These are phyloP conservation scores for Naegleria gruberi DNA, from an alignment of 208 protist genomes.

Conservation along the genomic window DNA sequence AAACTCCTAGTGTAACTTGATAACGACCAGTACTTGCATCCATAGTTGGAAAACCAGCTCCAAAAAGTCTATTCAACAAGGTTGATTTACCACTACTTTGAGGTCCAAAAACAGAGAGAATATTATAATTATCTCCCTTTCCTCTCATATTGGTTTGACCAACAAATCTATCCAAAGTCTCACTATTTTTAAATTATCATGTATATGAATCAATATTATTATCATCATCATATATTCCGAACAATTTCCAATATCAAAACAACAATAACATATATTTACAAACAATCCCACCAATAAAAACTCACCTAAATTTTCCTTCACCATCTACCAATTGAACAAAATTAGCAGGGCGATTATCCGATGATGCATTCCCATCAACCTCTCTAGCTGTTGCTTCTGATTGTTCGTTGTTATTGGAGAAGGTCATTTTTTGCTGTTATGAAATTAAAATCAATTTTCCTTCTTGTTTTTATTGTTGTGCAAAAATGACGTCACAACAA, in stretches of 20 bases:
- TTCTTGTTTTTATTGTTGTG: no score
- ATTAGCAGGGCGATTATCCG: no score
- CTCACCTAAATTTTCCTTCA: background rate
- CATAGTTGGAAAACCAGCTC: slow-evolving; percentile 84
- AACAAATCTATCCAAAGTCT: background rate
- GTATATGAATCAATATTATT: background rate
- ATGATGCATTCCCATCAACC: no score
- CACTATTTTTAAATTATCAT: background rate
- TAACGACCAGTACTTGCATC: slow-evolving; percentile 66
- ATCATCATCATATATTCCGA: background rate
- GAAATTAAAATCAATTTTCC: no score
- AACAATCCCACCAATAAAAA: background rate
- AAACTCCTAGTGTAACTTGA: slow-evolving; percentile 89
- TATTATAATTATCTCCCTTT: slow-evolving; percentile 51
- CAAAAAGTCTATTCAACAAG: slow-evolving; percentile 89
- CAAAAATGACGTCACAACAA: no score
- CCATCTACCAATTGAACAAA: slow-evolving; percentile 16
- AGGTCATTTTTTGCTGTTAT: no score
- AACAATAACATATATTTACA: background rate
- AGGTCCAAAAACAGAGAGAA: slow-evolving; percentile 86
- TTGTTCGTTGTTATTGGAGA: no score
- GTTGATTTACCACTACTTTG: slow-evolving; percentile 95
- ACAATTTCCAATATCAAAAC: background rate
- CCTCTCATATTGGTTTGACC: slow-evolving; percentile 25
- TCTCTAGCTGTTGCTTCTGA: no score